These are phyloP conservation scores for Phylloporus sp. DNA, from an alignment of 768 basidiomycete species.

Conservation along the genomic window DNA sequence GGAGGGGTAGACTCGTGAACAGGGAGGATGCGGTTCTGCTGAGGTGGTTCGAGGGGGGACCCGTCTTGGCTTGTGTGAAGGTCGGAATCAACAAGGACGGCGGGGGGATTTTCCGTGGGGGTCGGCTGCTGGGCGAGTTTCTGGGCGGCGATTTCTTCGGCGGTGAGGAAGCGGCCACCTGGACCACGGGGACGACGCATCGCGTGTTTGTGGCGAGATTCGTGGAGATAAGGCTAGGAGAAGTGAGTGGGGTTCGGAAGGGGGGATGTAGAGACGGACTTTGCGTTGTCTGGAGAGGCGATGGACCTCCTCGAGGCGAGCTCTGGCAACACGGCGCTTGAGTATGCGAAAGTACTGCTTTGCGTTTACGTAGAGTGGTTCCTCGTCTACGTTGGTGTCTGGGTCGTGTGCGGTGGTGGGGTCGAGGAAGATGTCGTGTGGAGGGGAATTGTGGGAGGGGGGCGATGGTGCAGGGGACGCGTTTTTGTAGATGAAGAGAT, in stretches of 20 bases:
- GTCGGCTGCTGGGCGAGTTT: constrained; percentile 39
- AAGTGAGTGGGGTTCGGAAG: constrained; percentile 6
- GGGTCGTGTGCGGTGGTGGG: constrained; percentile 30
- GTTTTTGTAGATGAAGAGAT: constrained; percentile 30
- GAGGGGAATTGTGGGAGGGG: constrained; percentile 27
- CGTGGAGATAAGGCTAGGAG: constrained; percentile 89
- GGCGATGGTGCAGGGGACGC: constrained; percentile 30
- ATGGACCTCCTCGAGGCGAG: constrained; percentile 90
- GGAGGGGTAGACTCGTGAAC: constrained; percentile 9
- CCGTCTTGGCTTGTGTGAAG: constrained; percentile 10
- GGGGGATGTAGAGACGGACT: constrained; percentile 38
- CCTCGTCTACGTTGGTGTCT: constrained; percentile 69
- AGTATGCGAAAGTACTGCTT: constrained; percentile 99
- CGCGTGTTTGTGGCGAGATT: constrained; percentile 96
- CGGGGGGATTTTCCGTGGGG: constrained; percentile 17
- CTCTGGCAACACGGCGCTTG: constrained; percentile 87
- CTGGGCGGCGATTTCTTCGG: constrained; percentile 89
- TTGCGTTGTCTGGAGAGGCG: constrained; percentile 90
- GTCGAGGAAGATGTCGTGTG: constrained; percentile 29
- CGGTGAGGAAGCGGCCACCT: constrained; percentile 95
- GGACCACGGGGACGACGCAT: constrained; percentile 96
- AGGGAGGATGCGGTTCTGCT: constrained; percentile 18
- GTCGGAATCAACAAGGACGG: constrained; percentile 19
- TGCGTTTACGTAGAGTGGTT: constrained; percentile 98
- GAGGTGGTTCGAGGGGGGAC: constrained; percentile 7